phyloP scores from a whole-genome alignment of 139 green algal genomes.

The Chlorella sp. region DNA sequence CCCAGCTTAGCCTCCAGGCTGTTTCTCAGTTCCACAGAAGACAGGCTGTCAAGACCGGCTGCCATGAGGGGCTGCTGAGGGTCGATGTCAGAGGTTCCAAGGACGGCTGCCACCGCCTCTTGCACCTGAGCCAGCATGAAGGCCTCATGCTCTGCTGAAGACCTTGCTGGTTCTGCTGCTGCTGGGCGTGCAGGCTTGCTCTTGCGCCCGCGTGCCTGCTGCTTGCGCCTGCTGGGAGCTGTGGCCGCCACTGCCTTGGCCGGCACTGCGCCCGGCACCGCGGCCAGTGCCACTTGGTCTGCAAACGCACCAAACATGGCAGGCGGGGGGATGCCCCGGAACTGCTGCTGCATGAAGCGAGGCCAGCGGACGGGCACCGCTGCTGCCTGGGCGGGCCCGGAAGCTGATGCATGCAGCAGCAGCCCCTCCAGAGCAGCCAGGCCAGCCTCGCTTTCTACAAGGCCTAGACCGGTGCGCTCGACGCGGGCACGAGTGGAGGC shows the following conservation, averaged over 20 bases:
- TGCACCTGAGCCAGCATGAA: conserved; percentile 40
- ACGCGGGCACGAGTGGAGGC: conserved; percentile 54
- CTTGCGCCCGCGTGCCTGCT: not conserved
- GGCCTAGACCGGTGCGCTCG: conserved; percentile 74
- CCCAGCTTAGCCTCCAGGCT: conserved; percentile 62
- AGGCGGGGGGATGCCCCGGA: not conserved
- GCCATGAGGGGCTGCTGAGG: conserved; percentile 47
- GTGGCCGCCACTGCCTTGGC: not conserved
- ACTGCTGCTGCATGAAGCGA: conserved; percentile 47
- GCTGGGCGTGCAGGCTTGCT: not conserved
- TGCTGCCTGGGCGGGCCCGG: conserved; percentile 7
- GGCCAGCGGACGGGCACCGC: conserved; percentile 59
- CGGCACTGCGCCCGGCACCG: not conserved
- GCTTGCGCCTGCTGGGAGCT: not conserved
- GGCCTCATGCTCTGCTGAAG: not conserved
- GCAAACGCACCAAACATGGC: conserved; percentile 40
- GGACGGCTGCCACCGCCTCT: conserved; percentile 30
- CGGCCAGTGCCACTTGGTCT: not conserved
- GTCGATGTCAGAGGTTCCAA: conserved; percentile 28
- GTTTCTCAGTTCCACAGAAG: conserved; percentile 83
- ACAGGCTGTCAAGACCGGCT: conserved; percentile 78
- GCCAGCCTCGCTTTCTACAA: conserved; percentile 47
- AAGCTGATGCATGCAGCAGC: conserved; percentile 11
- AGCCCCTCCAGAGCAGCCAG: conserved; percentile 35
- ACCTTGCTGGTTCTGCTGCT: not conserved